phyloP scores from a whole-genome alignment of 768 basidiomycete genomes.

The Suillus bovinus region DNA sequence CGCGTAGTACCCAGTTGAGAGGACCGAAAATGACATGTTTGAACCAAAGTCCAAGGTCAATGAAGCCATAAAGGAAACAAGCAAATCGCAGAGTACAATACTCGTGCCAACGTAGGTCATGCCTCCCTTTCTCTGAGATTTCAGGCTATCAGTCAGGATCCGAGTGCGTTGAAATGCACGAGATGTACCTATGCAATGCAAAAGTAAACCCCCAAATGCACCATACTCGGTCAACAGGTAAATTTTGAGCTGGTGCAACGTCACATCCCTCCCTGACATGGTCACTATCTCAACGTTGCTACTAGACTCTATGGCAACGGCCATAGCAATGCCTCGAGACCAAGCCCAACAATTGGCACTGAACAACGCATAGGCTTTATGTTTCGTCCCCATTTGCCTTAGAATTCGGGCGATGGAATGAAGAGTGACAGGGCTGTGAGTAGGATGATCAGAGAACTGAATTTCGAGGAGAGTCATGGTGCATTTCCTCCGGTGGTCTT shows the following conservation, averaged over 20 bases:
- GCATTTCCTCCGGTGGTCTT: background rate
- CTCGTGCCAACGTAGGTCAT: background rate
- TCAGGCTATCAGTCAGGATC: background rate
- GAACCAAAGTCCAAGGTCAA: background rate
- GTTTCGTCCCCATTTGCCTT: background rate
- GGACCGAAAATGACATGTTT: background rate
- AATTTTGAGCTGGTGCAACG: background rate
- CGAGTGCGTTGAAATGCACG: background rate
- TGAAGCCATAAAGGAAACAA: background rate
- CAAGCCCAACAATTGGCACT: constrained; percentile 6
- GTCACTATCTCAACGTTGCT: background rate
- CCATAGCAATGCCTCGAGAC: constrained; percentile 2
- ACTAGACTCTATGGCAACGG: background rate
- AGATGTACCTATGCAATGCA: background rate
- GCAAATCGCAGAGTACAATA: background rate
- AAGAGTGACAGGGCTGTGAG: background rate
- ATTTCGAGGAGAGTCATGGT: constrained; percentile 3
- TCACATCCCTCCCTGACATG: background rate
- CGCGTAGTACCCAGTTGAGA: constrained; percentile 1
- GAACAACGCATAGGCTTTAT: background rate
- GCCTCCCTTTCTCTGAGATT: background rate
- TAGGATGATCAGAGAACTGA: background rate
- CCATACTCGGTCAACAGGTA: constrained; percentile 3
- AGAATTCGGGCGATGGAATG: background rate
- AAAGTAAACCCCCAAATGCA: background rate